Base-by-base conservation (phyloP, 2,329 filamentous ascomycete genomes). In the Venturia aucupariae region DNA sequence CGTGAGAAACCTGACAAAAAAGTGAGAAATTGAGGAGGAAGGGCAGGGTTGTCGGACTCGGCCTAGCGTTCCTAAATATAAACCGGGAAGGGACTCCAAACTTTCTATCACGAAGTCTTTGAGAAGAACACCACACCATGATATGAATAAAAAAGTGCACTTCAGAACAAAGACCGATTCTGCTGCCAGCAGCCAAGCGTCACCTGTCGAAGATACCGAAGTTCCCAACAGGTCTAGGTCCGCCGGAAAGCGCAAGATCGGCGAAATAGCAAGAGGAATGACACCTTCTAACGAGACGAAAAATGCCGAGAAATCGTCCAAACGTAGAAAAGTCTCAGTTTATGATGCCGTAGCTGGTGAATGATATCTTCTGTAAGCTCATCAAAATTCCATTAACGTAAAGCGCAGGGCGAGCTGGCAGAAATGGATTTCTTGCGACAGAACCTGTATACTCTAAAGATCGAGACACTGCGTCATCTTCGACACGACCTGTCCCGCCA, bases 281-380 rank as follows among this genome's bases (percentile, higher is more conserved):
- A 51, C 27, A 11, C 11, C 17, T 17, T 11, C 48, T 15, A 8
- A 11, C 24, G n/a, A 2, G 46, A 27, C 7, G 11, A 35, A 19
- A n/a, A 22, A 57, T 57, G 30, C 22, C 46, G 30, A 35, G 30
- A 57, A 57, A 57, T 38, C 51, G 1, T 22, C 32, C 27, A 64
- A 64, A 51, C 32, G 72, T 69, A 77, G 78, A 60, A 69, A 72
- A 59, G 80, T 82, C 48, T 90, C 81, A 24, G 75, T 92, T 24
- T 92, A 88, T 74, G 88, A 92, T 75, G 88, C 87, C 19, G 86
- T 90, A 63, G 87, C 87, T 70, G 87, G 87, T 88, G 69, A 57
- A 17, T 63, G 32, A 19, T n/a, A 15, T 32, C 17, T 22, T 8
- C 30, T 59, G 41, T 4, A 27, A 42, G 15, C 24, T 6, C 19